phyloP scores from a whole-genome alignment of 1,284 basidiomycete species.

The Malassezia vespertilionis region DNA sequence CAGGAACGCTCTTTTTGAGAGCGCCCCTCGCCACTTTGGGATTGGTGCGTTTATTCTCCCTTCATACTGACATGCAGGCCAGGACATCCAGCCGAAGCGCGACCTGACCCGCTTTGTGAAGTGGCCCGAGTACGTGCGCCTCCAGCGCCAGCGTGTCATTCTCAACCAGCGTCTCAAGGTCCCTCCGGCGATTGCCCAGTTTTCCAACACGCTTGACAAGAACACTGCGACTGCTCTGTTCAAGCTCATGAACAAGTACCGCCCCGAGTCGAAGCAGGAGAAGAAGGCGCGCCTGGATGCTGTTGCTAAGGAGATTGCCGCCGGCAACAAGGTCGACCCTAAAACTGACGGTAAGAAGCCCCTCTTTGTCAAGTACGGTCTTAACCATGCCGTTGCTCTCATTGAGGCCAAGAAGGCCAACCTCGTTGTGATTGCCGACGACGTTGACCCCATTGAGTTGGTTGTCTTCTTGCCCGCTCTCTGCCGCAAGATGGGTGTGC shows the following conservation, averaged over 20 bases:
- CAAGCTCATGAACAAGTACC: constrained; percentile 93
- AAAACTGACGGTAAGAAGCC: constrained; percentile 61
- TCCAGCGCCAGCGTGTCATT: constrained; percentile 97
- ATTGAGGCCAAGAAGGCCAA: constrained; percentile 88
- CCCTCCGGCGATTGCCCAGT: constrained; percentile 94
- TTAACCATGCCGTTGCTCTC: constrained; percentile 91
- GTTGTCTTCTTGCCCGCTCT: constrained; percentile 87
- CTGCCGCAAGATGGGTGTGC: constrained; percentile 97
- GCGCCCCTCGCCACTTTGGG: constrained; percentile 80
- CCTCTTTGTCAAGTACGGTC: constrained; percentile 86
- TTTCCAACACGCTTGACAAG: constrained; percentile 96
- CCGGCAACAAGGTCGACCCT: constrained; percentile 51
- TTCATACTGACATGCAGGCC: constrained; percentile 55
- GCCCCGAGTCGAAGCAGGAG: constrained; percentile 88
- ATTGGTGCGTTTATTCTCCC: constrained; percentile 75
- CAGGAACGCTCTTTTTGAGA: constrained; percentile 95
- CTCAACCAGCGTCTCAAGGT: constrained; percentile 97
- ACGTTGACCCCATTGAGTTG: constrained; percentile 97
- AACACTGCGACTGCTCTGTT: constrained; percentile 97
- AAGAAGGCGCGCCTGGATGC: constrained; percentile 86
- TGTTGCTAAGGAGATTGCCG: constrained; percentile 64
- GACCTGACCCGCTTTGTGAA: constrained; percentile 98
- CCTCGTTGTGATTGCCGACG: constrained; percentile 91
- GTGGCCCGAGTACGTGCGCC: constrained; percentile 97
- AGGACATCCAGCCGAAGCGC: constrained; percentile 78